These are phyloP conservation scores for Phytophthora pini DNA, from an alignment of 352 stramenopile genomes.

Conservation along the genomic window DNA sequence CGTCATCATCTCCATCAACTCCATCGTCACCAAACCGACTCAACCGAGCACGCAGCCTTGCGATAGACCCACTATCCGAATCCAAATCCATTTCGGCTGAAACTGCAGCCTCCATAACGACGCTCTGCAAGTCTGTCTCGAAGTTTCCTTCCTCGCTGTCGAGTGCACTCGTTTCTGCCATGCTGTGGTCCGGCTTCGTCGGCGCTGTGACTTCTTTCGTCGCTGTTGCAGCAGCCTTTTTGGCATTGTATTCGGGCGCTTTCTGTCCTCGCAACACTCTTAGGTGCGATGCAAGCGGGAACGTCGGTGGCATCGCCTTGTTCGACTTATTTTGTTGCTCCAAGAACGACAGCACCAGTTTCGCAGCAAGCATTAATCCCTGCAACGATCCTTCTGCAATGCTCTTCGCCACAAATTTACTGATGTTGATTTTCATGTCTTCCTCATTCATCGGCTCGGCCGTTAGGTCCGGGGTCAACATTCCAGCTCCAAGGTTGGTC, in stretches of 20 bases:
- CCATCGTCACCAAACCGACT: constrained; percentile 74
- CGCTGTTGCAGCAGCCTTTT: constrained; percentile 12
- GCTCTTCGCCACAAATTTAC: constrained; percentile 76
- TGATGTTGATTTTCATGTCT: constrained; percentile 71
- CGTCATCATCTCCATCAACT: constrained; percentile 64
- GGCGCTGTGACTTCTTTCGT: constrained; percentile 44
- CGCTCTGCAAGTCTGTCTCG: constrained; percentile 42
- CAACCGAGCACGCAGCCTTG: constrained; percentile 66
- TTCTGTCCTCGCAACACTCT: constrained; percentile 77
- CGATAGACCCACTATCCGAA: constrained; percentile 63
- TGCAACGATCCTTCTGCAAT: constrained; percentile 83
- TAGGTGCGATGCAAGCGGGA: constrained; percentile 74
- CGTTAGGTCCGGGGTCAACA: constrained; percentile 78
- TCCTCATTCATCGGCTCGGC: constrained; percentile 56
- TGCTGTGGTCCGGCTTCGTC: constrained; percentile 39
- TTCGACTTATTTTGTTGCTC: constrained; percentile 31
- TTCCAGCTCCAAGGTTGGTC: constrained; percentile 41
- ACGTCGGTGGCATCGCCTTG: constrained; percentile 25
- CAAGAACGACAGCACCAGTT: constrained; percentile 68
- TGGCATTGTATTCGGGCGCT: constrained; percentile 51
- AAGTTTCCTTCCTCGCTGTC: constrained; percentile 33
- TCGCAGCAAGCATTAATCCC: constrained; percentile 73
- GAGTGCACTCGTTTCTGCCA: constrained; percentile 28
- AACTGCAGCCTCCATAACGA: constrained; percentile 32
- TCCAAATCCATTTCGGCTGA: constrained; percentile 75